Evolutionary conservation across 352 stramenopile species (phyloP), one percentile per base, ranked within the genome.

Genomic region (Phytophthora foliorum): DNA sequence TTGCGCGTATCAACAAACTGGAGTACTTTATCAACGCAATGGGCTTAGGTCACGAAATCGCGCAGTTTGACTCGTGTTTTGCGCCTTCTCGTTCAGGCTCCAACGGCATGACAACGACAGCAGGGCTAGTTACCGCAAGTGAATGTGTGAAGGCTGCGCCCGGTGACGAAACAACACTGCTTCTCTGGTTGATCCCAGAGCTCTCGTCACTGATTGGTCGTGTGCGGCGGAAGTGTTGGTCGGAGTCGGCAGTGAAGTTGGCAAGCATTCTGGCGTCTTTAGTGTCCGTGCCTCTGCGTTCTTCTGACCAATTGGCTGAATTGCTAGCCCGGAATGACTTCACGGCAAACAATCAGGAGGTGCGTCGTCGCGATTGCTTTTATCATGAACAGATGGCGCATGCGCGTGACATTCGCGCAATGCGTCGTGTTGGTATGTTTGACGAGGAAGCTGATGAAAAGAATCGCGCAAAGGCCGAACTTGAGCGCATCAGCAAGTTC

Each of bases 1-100:
- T 90, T 38, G 76, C 82, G 17, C 82, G 81, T 11, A 86, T 95
- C 46, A 92, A 91, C 72, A 93, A 94, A 63, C 74, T 95, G 4
- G 88, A 94, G 63, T 94, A 95, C 65, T 95, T 93, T 63, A 82
- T 93, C 25, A 89, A 95, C 46, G 78, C 83, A 0, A 90, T 95
- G 82, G 81, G 83, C 8, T 68, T 95, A 14, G 85, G 83, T 4
- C 82, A 89, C 21, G 87, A 94, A 24, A 80, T 80, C 21, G 80
- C 83, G 34, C 83, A 92, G 61, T 90, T 88, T 45, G 84, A 92
- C 39, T 92, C 86, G 21, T 87, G 81, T 22, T 94, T 94, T 57
- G 86, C 83, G 3, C 86, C 86, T 17, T 88, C 78, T 48, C 70
- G 82, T 14, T 71, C 69, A 8, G 62, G 72, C 11, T 76, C 78